These are phyloP conservation scores for Nicotiana otophora DNA, from an alignment of 257 asterid genomes.

Conservation along the genomic window DNA sequence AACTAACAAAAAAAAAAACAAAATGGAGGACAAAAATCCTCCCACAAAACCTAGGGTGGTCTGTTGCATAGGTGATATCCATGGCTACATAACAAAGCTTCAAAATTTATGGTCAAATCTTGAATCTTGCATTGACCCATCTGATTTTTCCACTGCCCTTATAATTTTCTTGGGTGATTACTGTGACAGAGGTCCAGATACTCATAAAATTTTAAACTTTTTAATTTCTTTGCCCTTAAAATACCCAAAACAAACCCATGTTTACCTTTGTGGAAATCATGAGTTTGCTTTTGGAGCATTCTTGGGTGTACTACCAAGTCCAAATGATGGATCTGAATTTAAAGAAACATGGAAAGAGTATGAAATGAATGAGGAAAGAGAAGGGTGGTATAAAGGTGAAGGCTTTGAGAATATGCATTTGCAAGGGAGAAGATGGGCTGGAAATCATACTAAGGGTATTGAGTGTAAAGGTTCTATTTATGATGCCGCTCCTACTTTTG, in stretches of 20 bases:
- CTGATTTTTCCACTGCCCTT: constrained; percentile 65
- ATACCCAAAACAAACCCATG: constrained; percentile 80
- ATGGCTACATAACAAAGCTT: constrained; percentile 68
- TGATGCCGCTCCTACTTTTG: constrained; percentile 79
- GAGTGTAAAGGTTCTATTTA: constrained; percentile 81
- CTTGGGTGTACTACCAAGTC: constrained; percentile 69
- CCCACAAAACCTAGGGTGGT: constrained; percentile 43
- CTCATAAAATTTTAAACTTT: constrained; percentile 61
- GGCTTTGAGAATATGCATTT: constrained; percentile 81
- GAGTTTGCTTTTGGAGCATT: constrained; percentile 85
- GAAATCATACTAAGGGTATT: constrained; percentile 56
- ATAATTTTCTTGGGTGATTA: constrained; percentile 89
- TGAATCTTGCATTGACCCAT: constrained; percentile 37
- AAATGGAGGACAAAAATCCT: constrained; percentile 7
- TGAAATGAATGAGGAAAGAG: constrained; percentile 71
- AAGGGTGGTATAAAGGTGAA: constrained; percentile 79
- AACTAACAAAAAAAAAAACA: neutral
- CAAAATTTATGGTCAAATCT: constrained; percentile 75
- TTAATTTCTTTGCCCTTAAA: constrained; percentile 58
- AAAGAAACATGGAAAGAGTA: constrained; percentile 86
- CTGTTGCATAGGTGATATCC: constrained; percentile 80
- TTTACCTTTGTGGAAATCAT: constrained; percentile 85
- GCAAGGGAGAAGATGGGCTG: constrained; percentile 97
- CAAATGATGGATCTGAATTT: constrained; percentile 65
- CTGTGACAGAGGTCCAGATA: constrained; percentile 79